A percentile compares a stretch with the other conserved stretches of the same genome.
phyloP scores from a whole-genome alignment of 352 stramenopile genomes.

The Phytophthora ohioensis region DNA sequence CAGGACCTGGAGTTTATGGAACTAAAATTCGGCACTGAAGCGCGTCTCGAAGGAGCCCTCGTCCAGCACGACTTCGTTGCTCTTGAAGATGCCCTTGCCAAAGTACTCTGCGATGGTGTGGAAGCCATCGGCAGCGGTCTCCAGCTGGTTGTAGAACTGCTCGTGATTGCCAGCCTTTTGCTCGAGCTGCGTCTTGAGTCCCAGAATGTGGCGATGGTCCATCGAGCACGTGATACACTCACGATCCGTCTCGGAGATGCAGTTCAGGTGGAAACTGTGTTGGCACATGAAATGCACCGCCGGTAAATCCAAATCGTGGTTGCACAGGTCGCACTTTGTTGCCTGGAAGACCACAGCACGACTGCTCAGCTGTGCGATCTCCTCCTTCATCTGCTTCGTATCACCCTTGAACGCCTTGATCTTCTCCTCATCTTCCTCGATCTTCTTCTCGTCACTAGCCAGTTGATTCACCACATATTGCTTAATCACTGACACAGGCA shows the following conservation, averaged over 20 bases:
- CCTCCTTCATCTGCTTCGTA: constrained; percentile 92
- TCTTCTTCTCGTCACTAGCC: constrained; percentile 78
- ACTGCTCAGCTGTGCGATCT: constrained; percentile 84
- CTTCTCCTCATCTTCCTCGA: constrained; percentile 88
- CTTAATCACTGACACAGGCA: constrained; percentile 85
- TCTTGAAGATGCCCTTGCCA: constrained; percentile 94
- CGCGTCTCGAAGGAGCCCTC: constrained; percentile 75
- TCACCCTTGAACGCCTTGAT: constrained; percentile 89
- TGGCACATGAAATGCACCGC: constrained; percentile 93
- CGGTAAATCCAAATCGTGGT: constrained; percentile 91
- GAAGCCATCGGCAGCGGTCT: constrained; percentile 90
- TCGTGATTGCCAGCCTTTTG: constrained; percentile 92
- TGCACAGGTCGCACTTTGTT: constrained; percentile 91
- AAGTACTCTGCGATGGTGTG: constrained; percentile 93
- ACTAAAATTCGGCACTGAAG: constrained; percentile 89
- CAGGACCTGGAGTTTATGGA: constrained; percentile 1
- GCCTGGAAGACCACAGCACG: constrained; percentile 91
- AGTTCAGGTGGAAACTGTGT: constrained; percentile 92
- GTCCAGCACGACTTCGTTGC: constrained; percentile 68
- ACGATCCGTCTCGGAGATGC: constrained; percentile 89
- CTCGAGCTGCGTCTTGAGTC: constrained; percentile 88
- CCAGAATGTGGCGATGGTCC: constrained; percentile 86
- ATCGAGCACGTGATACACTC: constrained; percentile 91
- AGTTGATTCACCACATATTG: constrained; percentile 90
- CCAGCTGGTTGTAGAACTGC: constrained; percentile 94